These are phyloP conservation scores for Lithocarpus polystachyus DNA, from an alignment of 306 rosid genomes.

Conservation along the genomic window DNA sequence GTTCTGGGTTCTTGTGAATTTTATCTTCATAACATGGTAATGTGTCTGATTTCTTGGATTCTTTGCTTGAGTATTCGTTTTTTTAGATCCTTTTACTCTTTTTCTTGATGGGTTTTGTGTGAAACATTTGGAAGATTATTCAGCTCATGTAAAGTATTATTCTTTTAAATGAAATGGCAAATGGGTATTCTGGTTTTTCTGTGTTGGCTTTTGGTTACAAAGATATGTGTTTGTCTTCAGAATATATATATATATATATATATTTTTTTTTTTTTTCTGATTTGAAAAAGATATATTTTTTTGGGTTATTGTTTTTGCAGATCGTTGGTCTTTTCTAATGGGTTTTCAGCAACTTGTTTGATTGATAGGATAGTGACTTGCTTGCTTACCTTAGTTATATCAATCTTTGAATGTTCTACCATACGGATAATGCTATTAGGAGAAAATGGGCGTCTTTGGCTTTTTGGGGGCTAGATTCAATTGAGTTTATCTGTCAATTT, in stretches of 20 bases:
- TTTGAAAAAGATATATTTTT: too few relatives aligned
- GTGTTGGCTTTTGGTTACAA: slow-evolving; percentile 5
- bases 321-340: not conserved
- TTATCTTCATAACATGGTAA: not conserved
- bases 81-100: not conserved
- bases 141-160: slow-evolving; percentile 6
- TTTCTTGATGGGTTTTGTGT: not conserved
- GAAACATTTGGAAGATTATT: not conserved
- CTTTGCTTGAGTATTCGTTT: not conserved
- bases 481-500: not conserved
- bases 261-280: too few relatives aligned
- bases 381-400: not conserved
- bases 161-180: slow-evolving; percentile 26
- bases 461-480: not conserved
- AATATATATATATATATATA: too few relatives aligned
- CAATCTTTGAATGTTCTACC: not conserved
- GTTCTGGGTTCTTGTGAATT: not conserved
- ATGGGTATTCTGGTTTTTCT: slow-evolving; percentile 29
- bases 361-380: not conserved
- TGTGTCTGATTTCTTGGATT: not conserved
- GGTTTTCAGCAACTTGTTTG: slow-evolving; percentile 16
- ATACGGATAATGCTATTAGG: not conserved
- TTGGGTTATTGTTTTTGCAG: not conserved
- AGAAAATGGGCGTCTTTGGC: slow-evolving; percentile 1
- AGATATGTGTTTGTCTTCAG: not conserved